Evolutionary conservation across 495 filamentous ascomycete genomes (phyloP), one percentile per base, ranked within the genome.

Genomic region (Bombardia bombarda): DNA sequence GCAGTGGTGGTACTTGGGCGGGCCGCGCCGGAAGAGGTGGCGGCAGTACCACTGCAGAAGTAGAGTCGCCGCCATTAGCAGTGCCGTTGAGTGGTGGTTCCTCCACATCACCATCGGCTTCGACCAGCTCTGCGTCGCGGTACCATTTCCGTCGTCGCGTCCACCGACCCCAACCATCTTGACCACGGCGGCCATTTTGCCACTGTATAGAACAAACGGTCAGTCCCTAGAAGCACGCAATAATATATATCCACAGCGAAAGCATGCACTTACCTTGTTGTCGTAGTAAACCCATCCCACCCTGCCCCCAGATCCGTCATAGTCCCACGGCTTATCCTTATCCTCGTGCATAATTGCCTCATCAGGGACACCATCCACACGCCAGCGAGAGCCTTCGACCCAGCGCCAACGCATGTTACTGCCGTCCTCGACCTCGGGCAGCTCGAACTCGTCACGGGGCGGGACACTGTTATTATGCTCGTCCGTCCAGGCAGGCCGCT

Each of bases 241-340:
- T 1, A 12, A 17, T 3, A 4, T 2, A n/a, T n/a, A n/a, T n/a
- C n/a, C n/a, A n/a, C n/a, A n/a, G n/a, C n/a, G n/a, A 23, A 19
- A 38, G 30, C 28, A 28, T 26, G 14, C 16, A 59, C 69, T 17
- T 62, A 90, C 88, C 80, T 95, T 96, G 62, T 90, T 97, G 60
- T 99, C 92, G 64, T 95, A 96, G 63, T 92, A 99, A 33, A 94
- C 84, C 92, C 92, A 99, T 2, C 92, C 92, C 42, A 62, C 67
- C 48, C 79, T 78, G 3, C 76, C 80, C 21, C 78, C 82, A 13
- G 78, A 68, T 6, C 62, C 63, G 37, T 70, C 65, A 43, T 75
- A 73, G 32, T 71, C 69, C 63, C 55, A 62, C 56, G 63, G 63
- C 45, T 68, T 69, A 48, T 67, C 60, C 52, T 55, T 39, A 3